Evolutionary conservation across 1,139 yeast genomes (phyloP), one percentile per base, ranked within the genome.

Genomic region (Debaryomyces sp.): DNA sequence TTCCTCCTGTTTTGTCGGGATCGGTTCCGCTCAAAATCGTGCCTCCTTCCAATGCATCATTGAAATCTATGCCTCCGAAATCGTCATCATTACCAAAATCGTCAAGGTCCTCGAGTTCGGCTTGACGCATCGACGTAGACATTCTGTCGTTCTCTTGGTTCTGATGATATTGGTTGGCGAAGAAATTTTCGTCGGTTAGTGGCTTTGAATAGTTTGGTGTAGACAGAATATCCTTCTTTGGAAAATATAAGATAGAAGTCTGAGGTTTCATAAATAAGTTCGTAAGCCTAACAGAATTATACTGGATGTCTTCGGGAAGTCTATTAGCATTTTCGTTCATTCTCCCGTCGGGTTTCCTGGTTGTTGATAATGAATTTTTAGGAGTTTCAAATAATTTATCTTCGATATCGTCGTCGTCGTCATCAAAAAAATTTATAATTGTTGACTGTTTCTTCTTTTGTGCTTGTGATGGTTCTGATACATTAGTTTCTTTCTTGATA

Each of bases 241-340:
- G 63, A 52, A 70, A 70, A 39, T 65, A 64, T 48, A 70, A 49
- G 24, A 75, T 75, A 38, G 73, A 58, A 45, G 67, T 70, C 17
- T 73, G 70, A 1, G 96, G 95, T 62, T 88, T 89, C 46, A 86
- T 70, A 61, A 90, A 89, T 27, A 89, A 71, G 51, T 80, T 81
- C 13, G 89, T 80, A 47, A 92, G 76, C 53, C 83, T 78, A 41
- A 81, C 81, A 0, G 96, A 85, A 12, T 86, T 80, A 65, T 88
- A 90, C 54, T 81, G 85, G 50, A 81, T 78, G 63, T 90, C 96
- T 57, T 74, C 87, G 0, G 97, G 97, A 15, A 92, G 67, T 33
- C 83, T 67, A 53, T 82, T 66, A 12, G 47, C 75, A 37, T 70
- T 68, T 9, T 70, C 66, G 0, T 70, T 70, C 3, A 75, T 41